Evolutionary conservation across 73 alveolate species (phyloP).

Genomic region (Paramecium octaurelia): DNA sequence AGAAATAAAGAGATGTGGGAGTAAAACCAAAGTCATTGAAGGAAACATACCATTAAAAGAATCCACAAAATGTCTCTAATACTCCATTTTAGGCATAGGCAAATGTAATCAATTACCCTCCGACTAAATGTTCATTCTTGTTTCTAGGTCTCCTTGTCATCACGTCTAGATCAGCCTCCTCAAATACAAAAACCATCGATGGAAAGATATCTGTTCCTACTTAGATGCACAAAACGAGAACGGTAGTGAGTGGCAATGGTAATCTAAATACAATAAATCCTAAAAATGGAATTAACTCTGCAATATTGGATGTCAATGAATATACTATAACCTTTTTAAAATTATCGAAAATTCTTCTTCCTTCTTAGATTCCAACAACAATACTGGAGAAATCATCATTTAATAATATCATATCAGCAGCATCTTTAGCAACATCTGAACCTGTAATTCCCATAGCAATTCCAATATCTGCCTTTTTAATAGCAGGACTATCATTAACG

Average conservation of each 20-base stretch:
- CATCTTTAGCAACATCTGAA: slow-evolving; percentile 79
- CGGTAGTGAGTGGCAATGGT: slow-evolving; percentile 83
- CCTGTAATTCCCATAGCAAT: slow-evolving; percentile 87
- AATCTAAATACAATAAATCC: slow-evolving; percentile 68
- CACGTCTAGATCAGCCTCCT: slow-evolving; percentile 85
- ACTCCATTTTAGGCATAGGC: slow-evolving; percentile 15
- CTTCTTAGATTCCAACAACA: slow-evolving; percentile 85
- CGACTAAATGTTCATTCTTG: neutral
- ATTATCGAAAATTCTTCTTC: slow-evolving; percentile 91
- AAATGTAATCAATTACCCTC: neutral
- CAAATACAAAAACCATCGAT: slow-evolving; percentile 85
- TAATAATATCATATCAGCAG: slow-evolving; percentile 74
- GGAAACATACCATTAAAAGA: neutral
- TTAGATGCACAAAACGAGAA: slow-evolving; percentile 79
- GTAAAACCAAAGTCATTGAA: slow-evolving; percentile 47
- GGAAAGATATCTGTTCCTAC: slow-evolving; percentile 94
- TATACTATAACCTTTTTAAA: neutral
- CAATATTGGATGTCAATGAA: slow-evolving; percentile 70
- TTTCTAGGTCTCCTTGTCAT: slow-evolving; percentile 88
- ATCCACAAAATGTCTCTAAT: neutral
- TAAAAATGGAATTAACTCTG: slow-evolving; percentile 86
- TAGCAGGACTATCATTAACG: slow-evolving; percentile 93
- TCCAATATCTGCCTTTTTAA: slow-evolving; percentile 83
- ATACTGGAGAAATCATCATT: slow-evolving; percentile 85
- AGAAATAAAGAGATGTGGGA: neutral